Evolutionary conservation across 306 rosid species (phyloP).

Genomic region (Fragaria nilgerrensis): DNA sequence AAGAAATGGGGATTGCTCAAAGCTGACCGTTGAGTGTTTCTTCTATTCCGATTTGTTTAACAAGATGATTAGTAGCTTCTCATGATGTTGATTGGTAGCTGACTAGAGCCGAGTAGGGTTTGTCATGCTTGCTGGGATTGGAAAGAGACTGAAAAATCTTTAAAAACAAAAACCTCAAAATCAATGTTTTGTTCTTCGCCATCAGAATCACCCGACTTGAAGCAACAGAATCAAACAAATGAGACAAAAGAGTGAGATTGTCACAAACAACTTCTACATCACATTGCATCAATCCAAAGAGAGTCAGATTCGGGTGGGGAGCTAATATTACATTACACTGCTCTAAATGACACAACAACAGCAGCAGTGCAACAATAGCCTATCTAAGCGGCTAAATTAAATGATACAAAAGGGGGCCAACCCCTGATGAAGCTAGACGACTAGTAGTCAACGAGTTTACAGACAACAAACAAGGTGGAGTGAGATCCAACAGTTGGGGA

Average conservation of each 20-base stretch:
- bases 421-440: constrained; percentile 15
- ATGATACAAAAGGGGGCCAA: constrained; percentile 25
- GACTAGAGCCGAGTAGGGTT: background rate
- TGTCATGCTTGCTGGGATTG: background rate
- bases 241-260: background rate
- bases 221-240: constrained; percentile 2
- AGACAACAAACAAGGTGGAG: constrained; percentile 39
- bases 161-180: background rate
- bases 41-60: constrained; percentile 5
- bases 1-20: background rate
- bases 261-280: constrained; percentile 24
- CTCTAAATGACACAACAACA: constrained; percentile 39
- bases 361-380: constrained; percentile 29
- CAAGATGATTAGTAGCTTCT: background rate
- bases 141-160: constrained; percentile 5
- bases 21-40: background rate
- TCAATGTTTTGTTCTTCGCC: background rate
- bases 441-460: constrained; percentile 36
- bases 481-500: constrained; percentile 27
- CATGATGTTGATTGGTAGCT: constrained; percentile 22
- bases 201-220: background rate
- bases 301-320: constrained; percentile 24
- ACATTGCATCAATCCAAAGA: constrained; percentile 41
- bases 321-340: constrained; percentile 50
- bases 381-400: constrained; percentile 42